Conservation (phyloP, 805 yeast species). For the Saccharomyces paradoxus region DNA sequence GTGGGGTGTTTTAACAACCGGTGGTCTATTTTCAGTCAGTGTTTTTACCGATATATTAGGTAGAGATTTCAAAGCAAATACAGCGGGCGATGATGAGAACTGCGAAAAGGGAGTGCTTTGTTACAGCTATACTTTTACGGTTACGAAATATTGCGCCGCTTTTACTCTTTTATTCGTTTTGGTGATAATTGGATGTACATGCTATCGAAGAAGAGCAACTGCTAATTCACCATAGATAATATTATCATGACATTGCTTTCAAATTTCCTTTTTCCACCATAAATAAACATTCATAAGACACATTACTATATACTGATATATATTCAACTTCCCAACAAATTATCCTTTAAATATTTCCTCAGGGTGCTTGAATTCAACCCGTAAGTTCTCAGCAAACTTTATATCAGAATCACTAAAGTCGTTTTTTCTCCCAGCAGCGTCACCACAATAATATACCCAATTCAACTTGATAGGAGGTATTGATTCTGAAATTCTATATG, state of each 20-base stretch:
- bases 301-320: background rate
- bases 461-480: constrained; percentile 1
- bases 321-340: background rate
- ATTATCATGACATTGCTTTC: background rate
- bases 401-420: constrained; percentile 81
- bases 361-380: constrained; percentile 55
- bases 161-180: constrained; percentile 14
- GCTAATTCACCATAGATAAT: background rate
- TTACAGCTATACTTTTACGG: constrained; percentile 38
- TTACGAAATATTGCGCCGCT: constrained; percentile 21
- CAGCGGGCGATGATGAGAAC: constrained; percentile 34
- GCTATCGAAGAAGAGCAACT: constrained; percentile 1
- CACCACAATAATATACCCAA: constrained; percentile 62
- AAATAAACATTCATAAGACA: background rate
- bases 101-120: constrained; percentile 41
- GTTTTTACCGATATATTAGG: constrained; percentile 51
- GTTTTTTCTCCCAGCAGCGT: constrained; percentile 78
- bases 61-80: constrained; percentile 38
- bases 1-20: constrained; percentile 71
- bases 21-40: constrained; percentile 52
- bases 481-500: background rate
- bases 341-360: constrained; percentile 47
- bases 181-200: constrained; percentile 13
- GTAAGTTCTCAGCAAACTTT: constrained; percentile 53
- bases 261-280: background rate